These are phyloP conservation scores for Fusarium globosum DNA, from an alignment of 2,329 filamentous ascomycete genomes.

Conservation along the genomic window DNA sequence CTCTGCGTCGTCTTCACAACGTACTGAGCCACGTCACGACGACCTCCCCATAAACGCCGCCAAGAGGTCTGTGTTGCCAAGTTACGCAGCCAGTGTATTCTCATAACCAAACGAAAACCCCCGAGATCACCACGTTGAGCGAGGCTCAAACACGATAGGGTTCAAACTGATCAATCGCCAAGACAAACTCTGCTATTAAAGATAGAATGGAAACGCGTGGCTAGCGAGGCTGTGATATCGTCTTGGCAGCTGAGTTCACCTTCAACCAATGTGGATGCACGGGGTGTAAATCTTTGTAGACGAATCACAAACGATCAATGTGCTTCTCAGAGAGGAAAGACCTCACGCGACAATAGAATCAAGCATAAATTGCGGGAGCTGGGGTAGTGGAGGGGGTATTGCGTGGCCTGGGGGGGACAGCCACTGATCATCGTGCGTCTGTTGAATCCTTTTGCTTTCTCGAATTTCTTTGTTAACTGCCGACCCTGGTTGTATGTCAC, in stretches of 20 bases:
- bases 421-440: constrained; percentile 18
- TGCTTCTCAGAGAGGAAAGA: constrained; percentile 16
- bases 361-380: constrained; percentile 23
- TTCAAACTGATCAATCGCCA: constrained; percentile 6
- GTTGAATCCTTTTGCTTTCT: neutral
- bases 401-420: constrained; percentile 24
- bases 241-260: constrained; percentile 18
- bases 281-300: neutral
- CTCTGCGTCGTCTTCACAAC: neutral
- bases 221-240: constrained; percentile 31
- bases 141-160: constrained; percentile 18
- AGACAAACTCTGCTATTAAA: constrained; percentile 2
- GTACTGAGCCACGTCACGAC: constrained; percentile 13
- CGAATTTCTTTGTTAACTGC: constrained; percentile 7
- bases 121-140: neutral
- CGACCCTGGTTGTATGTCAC: constrained; percentile 6
- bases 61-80: neutral
- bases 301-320: constrained; percentile 7
- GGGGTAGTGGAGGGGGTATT: constrained; percentile 23
- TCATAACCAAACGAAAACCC: neutral
- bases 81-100: constrained; percentile 3
- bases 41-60: neutral
- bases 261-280: neutral
- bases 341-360: constrained; percentile 29
- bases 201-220: constrained; percentile 25